Base-by-base conservation (phyloP, 176 grass and related monocot species). In the Zea mays region DNA sequence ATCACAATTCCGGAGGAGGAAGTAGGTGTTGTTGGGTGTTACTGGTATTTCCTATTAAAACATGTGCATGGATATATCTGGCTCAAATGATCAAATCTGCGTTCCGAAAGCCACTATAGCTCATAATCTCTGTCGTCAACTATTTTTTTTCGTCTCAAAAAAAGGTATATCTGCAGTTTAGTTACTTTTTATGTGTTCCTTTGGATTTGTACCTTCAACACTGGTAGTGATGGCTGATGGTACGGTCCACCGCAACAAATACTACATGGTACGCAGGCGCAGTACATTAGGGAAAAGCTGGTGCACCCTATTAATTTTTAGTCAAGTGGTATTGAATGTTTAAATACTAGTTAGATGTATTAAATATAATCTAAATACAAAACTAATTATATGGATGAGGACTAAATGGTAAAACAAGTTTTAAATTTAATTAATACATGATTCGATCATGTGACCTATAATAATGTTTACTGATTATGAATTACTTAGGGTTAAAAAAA, bases 331-430 rank as follows among this genome's bases (percentile, higher is more conserved):
- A 27, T 27, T 27, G 27, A 27, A 27, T 27, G 27, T 27, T 27
- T 27, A 27, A 27, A 27, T 27, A 27, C 27, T 27, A 27, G 27
- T 27, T 27, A 27, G 27, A 27, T 27, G 27, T 27, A 27, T 27
- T 27, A 27, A 27, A 27, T 27, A 27, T 27, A 27, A 27, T 27
- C 27, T 27, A 27, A 27, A 0, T 27, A 27, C 68, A 12, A 16
- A 34, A 14, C n/a, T 54, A 66, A 73, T 64, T 20, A 82, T 73
- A 69, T 63, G 57, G 69, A 5, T 5, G 2, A 41, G 45, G 58
- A 64, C 45, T n/a, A n/a, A n/a, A n/a, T n/a, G n/a, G n/a, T n/a
- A 63, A 11, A 67, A 52, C 73, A 81, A 36, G 69, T 57, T 76
- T 41, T 62, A 2, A 4, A 4, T 4, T 2, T 57, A 62, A 4